Evolutionary conservation across 1,284 basidiomycete genomes (phyloP).

Genomic region (Fistulina hepatica): DNA sequence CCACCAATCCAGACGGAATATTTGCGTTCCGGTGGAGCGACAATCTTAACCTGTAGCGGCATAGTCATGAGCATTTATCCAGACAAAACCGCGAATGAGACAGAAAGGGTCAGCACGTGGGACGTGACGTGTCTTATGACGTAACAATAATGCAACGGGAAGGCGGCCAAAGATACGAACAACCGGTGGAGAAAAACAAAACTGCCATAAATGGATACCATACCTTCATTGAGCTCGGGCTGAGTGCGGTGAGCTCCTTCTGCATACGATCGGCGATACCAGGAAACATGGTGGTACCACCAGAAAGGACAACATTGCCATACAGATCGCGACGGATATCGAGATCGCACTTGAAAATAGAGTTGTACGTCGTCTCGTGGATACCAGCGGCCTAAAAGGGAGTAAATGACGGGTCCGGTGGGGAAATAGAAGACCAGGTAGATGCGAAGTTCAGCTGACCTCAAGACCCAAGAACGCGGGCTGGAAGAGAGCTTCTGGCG

Average conservation of each 20-base stretch:
- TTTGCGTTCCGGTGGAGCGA: constrained; percentile 86
- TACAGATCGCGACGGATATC: constrained; percentile 86
- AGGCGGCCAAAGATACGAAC: not conserved
- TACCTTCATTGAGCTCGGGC: constrained; percentile 87
- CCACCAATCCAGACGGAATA: constrained; percentile 99
- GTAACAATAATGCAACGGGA: not conserved
- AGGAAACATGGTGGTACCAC: constrained; percentile 96
- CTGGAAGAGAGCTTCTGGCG: constrained; percentile 96
- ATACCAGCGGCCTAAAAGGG: constrained; percentile 91
- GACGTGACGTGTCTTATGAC: not conserved
- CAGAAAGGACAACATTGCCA: constrained; percentile 90
- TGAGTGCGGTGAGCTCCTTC: constrained; percentile 86
- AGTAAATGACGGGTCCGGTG: too few relatives aligned
- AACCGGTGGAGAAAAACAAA: not conserved
- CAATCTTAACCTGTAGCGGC: constrained; percentile 74
- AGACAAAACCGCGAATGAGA: not conserved
- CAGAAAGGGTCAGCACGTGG: not conserved
- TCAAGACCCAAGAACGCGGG: constrained; percentile 90
- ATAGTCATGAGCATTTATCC: not conserved
- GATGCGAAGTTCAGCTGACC: constrained; percentile 23
- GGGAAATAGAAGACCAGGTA: not conserved
- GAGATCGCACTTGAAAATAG: constrained; percentile 71
- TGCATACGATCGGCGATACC: constrained; percentile 97
- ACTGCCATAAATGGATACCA: constrained; percentile 28
- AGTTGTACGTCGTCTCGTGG: constrained; percentile 90